Base-by-base conservation (phyloP, 495 filamentous ascomycete species). In the Aspergillus mulundensis region DNA sequence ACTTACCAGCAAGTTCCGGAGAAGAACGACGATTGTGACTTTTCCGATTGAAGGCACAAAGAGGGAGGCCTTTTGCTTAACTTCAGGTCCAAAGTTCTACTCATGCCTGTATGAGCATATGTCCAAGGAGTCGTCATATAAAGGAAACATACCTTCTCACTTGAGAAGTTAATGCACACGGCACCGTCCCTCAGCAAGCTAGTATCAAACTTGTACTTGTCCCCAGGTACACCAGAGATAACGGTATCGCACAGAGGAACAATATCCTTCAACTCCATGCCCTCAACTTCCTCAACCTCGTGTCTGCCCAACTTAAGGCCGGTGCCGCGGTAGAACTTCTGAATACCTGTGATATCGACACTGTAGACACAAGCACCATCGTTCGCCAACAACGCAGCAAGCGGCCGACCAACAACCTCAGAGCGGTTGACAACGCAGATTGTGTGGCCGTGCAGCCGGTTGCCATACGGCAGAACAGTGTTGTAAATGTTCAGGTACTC, bases 41-140 rank as follows among this genome's bases (percentile, higher is more conserved):
- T 97, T 98, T 50, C 94, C 94, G 63, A 95, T 95, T 2, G 91
- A 92, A 6, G 94, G 94, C 7, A 97, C 91, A 58, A 95, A 98
- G 63, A 98, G 92, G n/a, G 89, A 89, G 2, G 94, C 94, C 74
- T 89, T 92, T 65, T 95, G 87, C 73, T 94, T 96, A 43, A 98
- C 83, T 50, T 87, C 87, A 0, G 84, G 82, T 52, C 83, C 85
- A 70, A 98, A 98, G 74, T 98, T 98, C 80, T 87, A 39, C 47
- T 59, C 16, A n/a, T 19, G 15, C 3, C 3, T 50, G 10, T 19
- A 21, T 50, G 10, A 46, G 50, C 12, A 28, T 19, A 0, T 15
- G 15, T 0, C 12, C 42, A 36, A 1, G 8, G 7, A 47, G n/a
- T 14, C 4, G 14, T 18, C 19, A 11, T 43, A 1, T 5, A 39